Conservation (phyloP, 768 basidiomycete species). For the Punctularia strigosozonata region DNA sequence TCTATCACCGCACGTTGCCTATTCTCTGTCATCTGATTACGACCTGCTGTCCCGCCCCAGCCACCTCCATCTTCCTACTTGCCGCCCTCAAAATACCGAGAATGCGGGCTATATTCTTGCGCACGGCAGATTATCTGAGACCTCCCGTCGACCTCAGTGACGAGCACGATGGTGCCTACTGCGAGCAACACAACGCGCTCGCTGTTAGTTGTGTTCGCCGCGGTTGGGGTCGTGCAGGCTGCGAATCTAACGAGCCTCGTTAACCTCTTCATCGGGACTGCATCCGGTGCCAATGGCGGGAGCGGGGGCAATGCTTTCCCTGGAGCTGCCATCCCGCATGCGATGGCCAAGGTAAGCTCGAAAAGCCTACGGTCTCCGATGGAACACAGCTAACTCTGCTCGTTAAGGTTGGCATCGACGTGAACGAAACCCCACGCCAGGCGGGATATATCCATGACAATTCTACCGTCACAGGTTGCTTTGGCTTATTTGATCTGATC, state of each 20-base stretch:
- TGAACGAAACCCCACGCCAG: slow-evolving; percentile 35
- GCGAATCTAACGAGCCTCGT: slow-evolving; percentile 32
- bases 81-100: no score
- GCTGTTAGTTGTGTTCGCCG: no score
- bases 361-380: not conserved
- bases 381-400: not conserved
- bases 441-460: slow-evolving; percentile 39
- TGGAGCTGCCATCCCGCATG: slow-evolving; percentile 38
- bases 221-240: no score
- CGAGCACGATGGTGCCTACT: no score
- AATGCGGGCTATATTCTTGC: no score
- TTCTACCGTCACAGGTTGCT: slow-evolving; percentile 14
- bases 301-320: slow-evolving; percentile 40
- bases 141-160: no score
- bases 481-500: not conserved
- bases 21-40: no score
- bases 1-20: no score
- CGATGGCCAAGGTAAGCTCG: slow-evolving; percentile 33
- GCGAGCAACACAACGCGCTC: no score
- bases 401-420: slow-evolving; percentile 37
- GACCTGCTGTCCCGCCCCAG: no score
- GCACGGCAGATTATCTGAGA: no score
- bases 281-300: slow-evolving; percentile 30
- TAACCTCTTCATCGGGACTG: slow-evolving; percentile 40
- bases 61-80: no score